A percentile compares a stretch with the other conserved stretches of the same genome.
Conservation (phyloP, 2,329 filamentous ascomycete species). For the Plenodomus biglobosus region DNA sequence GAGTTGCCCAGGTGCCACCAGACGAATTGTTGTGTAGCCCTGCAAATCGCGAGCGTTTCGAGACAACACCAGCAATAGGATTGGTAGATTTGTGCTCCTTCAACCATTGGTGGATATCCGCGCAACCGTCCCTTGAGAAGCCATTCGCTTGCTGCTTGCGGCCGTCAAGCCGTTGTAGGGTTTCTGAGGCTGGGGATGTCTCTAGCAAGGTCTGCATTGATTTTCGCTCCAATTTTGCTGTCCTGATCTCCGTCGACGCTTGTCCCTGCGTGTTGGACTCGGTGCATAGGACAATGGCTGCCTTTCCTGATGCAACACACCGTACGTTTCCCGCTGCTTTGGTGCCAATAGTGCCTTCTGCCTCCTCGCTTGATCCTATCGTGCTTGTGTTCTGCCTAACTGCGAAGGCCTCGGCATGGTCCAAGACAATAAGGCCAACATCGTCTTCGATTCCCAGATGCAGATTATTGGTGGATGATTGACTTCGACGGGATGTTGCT, state of each 20-base stretch:
- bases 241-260: constrained; percentile 21
- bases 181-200: constrained; percentile 19
- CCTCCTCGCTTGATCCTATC: constrained; percentile 45
- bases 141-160: not conserved
- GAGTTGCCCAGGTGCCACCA: constrained; percentile 51
- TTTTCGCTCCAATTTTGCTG: constrained; percentile 47
- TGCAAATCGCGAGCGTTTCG: constrained; percentile 51
- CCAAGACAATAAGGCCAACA: constrained; percentile 50
- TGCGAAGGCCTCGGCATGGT: constrained; percentile 51
- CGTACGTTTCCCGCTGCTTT: constrained; percentile 39
- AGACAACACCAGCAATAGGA: constrained; percentile 51
- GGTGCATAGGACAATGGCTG: constrained; percentile 31
- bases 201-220: constrained; percentile 47
- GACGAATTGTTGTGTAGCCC: constrained; percentile 49
- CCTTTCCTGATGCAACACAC: constrained; percentile 40
- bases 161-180: constrained; percentile 6
- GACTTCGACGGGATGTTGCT: constrained; percentile 28
- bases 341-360: constrained; percentile 29
- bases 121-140: constrained; percentile 15
- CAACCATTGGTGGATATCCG: constrained; percentile 48
- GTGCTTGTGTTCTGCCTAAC: constrained; percentile 50
- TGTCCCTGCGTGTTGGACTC: constrained; percentile 15
- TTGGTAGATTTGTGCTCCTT: constrained; percentile 46
- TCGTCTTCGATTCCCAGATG: constrained; percentile 40
- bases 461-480: constrained; percentile 26